A percentile compares a stretch with the other conserved stretches of the same genome.
phyloP scores from a whole-genome alignment of 345 rosid species.

The Raphanus sativus region DNA sequence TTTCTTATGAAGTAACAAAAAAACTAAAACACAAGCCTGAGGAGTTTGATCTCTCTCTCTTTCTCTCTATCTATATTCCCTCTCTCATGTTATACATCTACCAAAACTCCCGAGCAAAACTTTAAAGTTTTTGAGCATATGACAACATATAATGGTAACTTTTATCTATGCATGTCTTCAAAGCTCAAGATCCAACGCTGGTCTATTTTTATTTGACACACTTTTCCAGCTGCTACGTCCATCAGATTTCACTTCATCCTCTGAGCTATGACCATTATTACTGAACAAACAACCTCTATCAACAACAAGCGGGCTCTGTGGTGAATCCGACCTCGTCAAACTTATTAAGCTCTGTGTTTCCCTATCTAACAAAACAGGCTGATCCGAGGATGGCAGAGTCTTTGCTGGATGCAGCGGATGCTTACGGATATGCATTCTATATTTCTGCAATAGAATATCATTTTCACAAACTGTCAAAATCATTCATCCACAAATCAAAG shows the following conservation, averaged over 20 bases:
- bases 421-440: conserved; percentile 70
- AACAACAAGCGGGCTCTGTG: conserved; percentile 59
- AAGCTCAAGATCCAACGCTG: conserved; percentile 34
- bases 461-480: conserved; percentile 1
- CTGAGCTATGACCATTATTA: conserved; percentile 43
- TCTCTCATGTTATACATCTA: conserved; percentile 37
- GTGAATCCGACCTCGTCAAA: conserved; percentile 56
- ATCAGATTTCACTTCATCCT: conserved; percentile 51
- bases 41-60: conserved; percentile 24
- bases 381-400: conserved; percentile 40
- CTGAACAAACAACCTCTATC: conserved; percentile 26
- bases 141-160: conserved; percentile 19
- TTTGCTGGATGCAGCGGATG: conserved; percentile 27
- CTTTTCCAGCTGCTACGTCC: conserved; percentile 54
- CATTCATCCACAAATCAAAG: conserved; percentile 11
- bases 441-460: conserved; percentile 53
- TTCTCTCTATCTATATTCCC: conserved; percentile 30
- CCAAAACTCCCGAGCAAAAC: conserved; percentile 28
- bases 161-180: conserved; percentile 23
- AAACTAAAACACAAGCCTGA: conserved; percentile 20
- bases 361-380: conserved; percentile 13
- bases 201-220: conserved; percentile 25
- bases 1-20: conserved; percentile 8
- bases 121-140: conserved; percentile 15
- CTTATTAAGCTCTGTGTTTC: conserved; percentile 41